A percentile compares a stretch with the other conserved stretches of the same genome.
phyloP scores from a whole-genome alignment of 305 asterid species.

The Fraxinus greggii region DNA sequence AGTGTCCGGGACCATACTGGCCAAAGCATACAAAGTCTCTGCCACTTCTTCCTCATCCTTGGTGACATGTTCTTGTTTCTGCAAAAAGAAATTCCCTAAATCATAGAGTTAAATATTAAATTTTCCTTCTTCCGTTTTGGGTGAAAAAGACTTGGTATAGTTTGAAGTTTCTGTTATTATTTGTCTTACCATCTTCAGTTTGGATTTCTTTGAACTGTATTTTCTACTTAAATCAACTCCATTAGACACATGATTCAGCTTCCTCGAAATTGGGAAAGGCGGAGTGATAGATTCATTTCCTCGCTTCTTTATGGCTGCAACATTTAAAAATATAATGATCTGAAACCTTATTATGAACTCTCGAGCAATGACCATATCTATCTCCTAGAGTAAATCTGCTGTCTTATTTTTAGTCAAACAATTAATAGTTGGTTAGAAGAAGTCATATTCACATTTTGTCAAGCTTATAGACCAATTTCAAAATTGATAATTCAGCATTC shows the following conservation, averaged over 20 bases:
- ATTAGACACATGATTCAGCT: slow-evolving; percentile 31
- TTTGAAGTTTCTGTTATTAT: slow-evolving; percentile 16
- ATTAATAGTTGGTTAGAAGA: neutral
- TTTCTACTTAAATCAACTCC: slow-evolving; percentile 37
- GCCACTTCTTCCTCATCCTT: slow-evolving; percentile 91
- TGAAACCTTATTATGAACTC: neutral
- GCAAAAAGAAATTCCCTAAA: slow-evolving; percentile 26
- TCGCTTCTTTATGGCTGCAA: slow-evolving; percentile 64
- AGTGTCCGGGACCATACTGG: slow-evolving; percentile 45
- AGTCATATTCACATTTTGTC: neutral
- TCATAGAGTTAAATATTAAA: slow-evolving; percentile 6
- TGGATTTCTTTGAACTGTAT: slow-evolving; percentile 44
- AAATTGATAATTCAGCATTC: neutral
- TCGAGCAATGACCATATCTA: slow-evolving; percentile 9
- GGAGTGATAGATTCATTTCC: slow-evolving; percentile 36
- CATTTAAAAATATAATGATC: slow-evolving; percentile 16
- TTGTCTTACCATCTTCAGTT: slow-evolving; percentile 47
- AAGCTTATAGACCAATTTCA: neutral
- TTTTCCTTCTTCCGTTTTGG: slow-evolving; percentile 9
- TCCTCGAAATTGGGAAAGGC: slow-evolving; percentile 34
- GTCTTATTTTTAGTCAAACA: neutral
- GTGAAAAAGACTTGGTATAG: slow-evolving; percentile 1
- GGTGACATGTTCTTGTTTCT: slow-evolving; percentile 40
- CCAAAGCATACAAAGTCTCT: slow-evolving; percentile 65
- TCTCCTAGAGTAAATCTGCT: neutral